A percentile compares a stretch with the other conserved stretches of the same genome.
Conservation (phyloP, 129 eudicot species). For the Chrysanthemum makinoi region DNA sequence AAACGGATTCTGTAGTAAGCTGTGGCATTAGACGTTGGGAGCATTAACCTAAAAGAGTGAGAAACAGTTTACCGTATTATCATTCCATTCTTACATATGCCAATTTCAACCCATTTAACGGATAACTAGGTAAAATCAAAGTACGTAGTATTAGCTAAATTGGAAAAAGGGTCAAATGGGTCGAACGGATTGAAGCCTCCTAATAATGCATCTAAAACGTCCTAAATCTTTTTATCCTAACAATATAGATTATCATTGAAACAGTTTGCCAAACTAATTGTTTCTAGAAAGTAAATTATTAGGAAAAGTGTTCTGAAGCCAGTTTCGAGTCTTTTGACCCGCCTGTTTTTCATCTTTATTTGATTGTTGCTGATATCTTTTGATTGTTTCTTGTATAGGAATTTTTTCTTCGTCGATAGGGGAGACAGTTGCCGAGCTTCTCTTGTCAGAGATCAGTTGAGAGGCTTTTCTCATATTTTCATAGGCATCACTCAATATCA, state of each 20-base stretch:
- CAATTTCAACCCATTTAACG: background rate
- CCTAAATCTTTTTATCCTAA: too few relatives aligned
- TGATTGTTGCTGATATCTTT: conserved; percentile 24
- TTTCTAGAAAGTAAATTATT: too few relatives aligned
- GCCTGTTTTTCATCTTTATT: too few relatives aligned
- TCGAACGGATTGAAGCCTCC: background rate
- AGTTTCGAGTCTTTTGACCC: too few relatives aligned
- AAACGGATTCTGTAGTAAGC: conserved; percentile 70
- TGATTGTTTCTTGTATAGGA: conserved; percentile 38
- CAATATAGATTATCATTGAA: too few relatives aligned
- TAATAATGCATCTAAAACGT: background rate
- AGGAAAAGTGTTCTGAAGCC: too few relatives aligned
- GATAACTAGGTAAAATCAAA: too few relatives aligned
- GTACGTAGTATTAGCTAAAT: too few relatives aligned
- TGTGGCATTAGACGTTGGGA: conserved; percentile 45
- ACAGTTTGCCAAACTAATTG: background rate
- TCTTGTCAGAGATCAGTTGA: conserved; percentile 14
- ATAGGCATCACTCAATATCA: background rate
- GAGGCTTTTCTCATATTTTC: conserved; percentile 12
- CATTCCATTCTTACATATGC: conserved; percentile 1
- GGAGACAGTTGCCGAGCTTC: conserved; percentile 19
- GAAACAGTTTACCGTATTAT: background rate
- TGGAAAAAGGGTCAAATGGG: conserved; percentile 5
- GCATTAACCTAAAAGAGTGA: conserved; percentile 14
- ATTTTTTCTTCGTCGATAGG: conserved; percentile 30